phyloP scores from a whole-genome alignment of 805 yeast species.

The Wickerhamomyces mucosus region DNA sequence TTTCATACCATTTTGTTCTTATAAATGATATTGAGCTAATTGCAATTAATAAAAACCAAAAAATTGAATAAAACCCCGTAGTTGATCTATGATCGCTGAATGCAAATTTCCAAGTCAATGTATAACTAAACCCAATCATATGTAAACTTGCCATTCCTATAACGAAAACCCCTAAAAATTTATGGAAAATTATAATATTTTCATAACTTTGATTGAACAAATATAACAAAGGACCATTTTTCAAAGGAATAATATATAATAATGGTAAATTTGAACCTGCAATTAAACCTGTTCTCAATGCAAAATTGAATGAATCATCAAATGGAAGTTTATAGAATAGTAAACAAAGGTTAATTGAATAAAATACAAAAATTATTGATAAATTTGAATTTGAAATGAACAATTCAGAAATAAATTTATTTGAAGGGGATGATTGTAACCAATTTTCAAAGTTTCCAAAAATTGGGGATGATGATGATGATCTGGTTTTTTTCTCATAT shows the following conservation, averaged over 20 bases:
- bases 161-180: constrained; percentile 15
- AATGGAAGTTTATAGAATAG: constrained; percentile 11
- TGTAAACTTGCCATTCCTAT: constrained; percentile 13
- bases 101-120: constrained; percentile 15
- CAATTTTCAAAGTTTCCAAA: neutral
- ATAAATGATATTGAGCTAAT: constrained; percentile 9
- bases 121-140: constrained; percentile 8
- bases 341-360: constrained; percentile 9
- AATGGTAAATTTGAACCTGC: constrained; percentile 19
- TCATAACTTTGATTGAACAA: constrained; percentile 15
- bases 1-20: constrained; percentile 12
- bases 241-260: constrained; percentile 18
- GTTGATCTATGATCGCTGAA: constrained; percentile 3
- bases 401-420: constrained; percentile 4
- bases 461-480: neutral
- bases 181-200: constrained; percentile 16
- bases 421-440: constrained; percentile 5
- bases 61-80: constrained; percentile 12
- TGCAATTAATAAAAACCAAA: constrained; percentile 7
- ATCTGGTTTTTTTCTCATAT: neutral
- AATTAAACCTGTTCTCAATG: constrained; percentile 17
- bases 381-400: constrained; percentile 11
- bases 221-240: constrained; percentile 16
- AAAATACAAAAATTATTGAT: constrained; percentile 7
- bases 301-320: constrained; percentile 17